These are phyloP conservation scores for Effrenium voratum DNA, from an alignment of 73 alveolate genomes.

Conservation along the genomic window DNA sequence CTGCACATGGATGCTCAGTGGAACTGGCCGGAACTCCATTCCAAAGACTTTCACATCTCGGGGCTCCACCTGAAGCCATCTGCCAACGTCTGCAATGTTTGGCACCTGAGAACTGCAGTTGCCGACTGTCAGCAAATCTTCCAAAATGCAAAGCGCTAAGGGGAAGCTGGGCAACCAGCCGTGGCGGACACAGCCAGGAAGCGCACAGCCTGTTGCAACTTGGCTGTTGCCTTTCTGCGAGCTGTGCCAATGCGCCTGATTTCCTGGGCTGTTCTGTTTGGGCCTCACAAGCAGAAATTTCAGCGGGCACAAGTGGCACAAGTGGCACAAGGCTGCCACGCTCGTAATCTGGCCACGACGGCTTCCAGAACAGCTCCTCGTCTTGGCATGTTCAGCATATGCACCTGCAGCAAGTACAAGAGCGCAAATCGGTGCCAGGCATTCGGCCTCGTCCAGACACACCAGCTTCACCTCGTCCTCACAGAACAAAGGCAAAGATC, in stretches of 20 bases:
- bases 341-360: conserved; percentile 95
- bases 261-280: background rate
- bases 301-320: background rate
- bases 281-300: background rate
- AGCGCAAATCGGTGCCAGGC: background rate
- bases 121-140: too few relatives aligned
- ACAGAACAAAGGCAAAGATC: background rate
- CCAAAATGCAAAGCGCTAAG: too few relatives aligned
- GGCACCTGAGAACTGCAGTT: conserved; percentile 55
- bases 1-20: conserved; percentile 40
- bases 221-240: background rate
- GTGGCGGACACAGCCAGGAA: conserved; percentile 94
- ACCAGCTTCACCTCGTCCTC: conserved; percentile 40
- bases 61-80: background rate
- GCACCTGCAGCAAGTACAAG: conserved; percentile 96
- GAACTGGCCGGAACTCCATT: conserved; percentile 68
- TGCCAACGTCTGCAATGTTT: conserved; percentile 3
- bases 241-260: background rate
- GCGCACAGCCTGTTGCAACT: conserved; percentile 72
- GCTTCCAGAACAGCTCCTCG: conserved; percentile 97
- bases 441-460: conserved; percentile 55
- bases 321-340: conserved; percentile 29
- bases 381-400: conserved; percentile 96
- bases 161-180: too few relatives aligned
- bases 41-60: conserved; percentile 44